Conservation (phyloP, 345 rosid species). For the Linum tenue region DNA sequence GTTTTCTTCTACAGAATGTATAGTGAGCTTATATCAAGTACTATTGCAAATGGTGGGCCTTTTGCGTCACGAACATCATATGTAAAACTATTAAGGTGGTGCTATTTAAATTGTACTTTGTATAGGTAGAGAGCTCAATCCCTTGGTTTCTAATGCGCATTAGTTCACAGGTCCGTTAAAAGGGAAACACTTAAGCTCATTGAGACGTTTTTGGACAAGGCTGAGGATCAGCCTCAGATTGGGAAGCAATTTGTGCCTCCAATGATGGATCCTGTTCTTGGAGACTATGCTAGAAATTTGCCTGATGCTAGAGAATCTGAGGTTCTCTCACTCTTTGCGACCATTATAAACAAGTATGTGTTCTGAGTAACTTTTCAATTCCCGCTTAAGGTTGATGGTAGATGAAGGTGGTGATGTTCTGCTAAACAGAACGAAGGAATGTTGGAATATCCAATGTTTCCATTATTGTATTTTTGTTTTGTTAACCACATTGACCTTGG, state of each 20-base stretch:
- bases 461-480: too few species aligned
- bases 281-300: slow-evolving; percentile 93
- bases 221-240: slow-evolving; percentile 94
- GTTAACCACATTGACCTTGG: too few species aligned
- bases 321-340: slow-evolving; percentile 92
- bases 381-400: too few species aligned
- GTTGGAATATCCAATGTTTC: not conserved
- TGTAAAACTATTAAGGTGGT: slow-evolving; percentile 86
- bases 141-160: slow-evolving; percentile 8
- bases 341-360: slow-evolving; percentile 91
- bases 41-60: slow-evolving; percentile 90
- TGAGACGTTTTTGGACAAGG: slow-evolving; percentile 97
- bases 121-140: not conserved
- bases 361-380: not conserved
- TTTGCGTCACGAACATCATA: slow-evolving; percentile 78
- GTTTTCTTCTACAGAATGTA: slow-evolving; percentile 65
- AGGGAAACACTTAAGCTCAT: slow-evolving; percentile 96
- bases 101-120: slow-evolving; percentile 9
- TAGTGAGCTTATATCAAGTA: slow-evolving; percentile 94
- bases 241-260: slow-evolving; percentile 99
- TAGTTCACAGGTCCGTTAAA: slow-evolving; percentile 74
- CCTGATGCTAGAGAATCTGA: slow-evolving; percentile 99
- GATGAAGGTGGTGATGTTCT: too few species aligned
- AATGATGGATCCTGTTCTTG: slow-evolving; percentile 97
- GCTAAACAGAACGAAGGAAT: not conserved